Conservation (phyloP, 768 basidiomycete genomes). For the Auricularia auricula-judae region DNA sequence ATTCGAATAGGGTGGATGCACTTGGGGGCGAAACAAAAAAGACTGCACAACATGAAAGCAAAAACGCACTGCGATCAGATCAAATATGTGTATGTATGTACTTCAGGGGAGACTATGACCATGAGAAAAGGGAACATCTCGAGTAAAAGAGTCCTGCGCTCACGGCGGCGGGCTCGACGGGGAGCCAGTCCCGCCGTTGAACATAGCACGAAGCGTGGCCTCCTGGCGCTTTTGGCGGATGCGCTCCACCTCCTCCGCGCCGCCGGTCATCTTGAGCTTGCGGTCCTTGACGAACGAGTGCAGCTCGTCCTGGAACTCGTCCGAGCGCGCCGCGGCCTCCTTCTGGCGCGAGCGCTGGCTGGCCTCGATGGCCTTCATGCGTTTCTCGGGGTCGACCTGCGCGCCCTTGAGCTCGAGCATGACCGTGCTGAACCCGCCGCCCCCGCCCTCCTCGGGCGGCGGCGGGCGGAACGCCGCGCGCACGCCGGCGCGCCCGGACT, state of each 20-base stretch:
- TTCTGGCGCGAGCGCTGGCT: constrained; percentile 72
- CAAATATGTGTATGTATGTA: too few species aligned
- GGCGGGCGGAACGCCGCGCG: constrained; percentile 47
- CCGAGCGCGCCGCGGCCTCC: constrained; percentile 58
- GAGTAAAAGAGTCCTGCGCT: not conserved
- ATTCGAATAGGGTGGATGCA: too few species aligned
- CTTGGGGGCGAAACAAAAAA: too few species aligned
- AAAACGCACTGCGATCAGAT: too few species aligned
- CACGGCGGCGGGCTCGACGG: not conserved
- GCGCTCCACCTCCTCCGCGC: constrained; percentile 83
- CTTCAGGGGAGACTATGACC: too few species aligned
- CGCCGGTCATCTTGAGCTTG: constrained; percentile 92
- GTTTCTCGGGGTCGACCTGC: constrained; percentile 66
- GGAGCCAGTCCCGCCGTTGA: constrained; percentile 22
- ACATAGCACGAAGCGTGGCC: constrained; percentile 82
- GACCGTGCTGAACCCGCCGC: constrained; percentile 59
- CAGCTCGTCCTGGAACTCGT: constrained; percentile 80
- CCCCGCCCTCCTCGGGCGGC: constrained; percentile 54
- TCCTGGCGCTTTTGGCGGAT: constrained; percentile 79
- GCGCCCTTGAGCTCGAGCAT: constrained; percentile 87
- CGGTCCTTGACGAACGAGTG: constrained; percentile 75
- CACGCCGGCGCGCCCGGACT: constrained; percentile 23
- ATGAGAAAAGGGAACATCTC: too few species aligned
- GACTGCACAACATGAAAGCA: too few species aligned
- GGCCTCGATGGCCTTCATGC: constrained; percentile 87